Evolutionary conservation across 1,284 basidiomycete genomes (phyloP), one percentile per base, ranked within the genome.

Genomic region (Dichomitus squalens): DNA sequence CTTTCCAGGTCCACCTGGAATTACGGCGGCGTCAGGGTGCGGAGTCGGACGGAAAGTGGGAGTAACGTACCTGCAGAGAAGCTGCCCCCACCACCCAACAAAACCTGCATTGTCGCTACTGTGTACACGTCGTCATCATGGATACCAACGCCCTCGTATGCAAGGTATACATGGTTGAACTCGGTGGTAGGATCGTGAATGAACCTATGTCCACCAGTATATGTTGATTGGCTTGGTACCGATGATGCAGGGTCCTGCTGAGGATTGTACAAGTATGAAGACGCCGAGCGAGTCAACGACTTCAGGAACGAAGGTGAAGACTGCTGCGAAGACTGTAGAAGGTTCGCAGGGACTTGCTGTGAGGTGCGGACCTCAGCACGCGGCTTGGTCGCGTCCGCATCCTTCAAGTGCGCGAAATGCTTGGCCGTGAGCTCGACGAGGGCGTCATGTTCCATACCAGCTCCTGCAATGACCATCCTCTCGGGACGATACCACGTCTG

Each of bases 91-190:
- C 96, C 96, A 34, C 96, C 96, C 11, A 99, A 86, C 33, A 98
- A 83, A 41, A 96, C 91, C 73, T 99, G 96, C 75, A 99, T 90
- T 0, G 93, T 95, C 25, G 97, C 96, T 12, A 98, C 83, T 5
- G 94, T 85, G 72, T 96, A 99, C 49, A 99, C 92, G 75, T 98
- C 96, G 21, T 92, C 87, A 66, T 98, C 94, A 71, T 93, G 88
- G 47, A 98, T 95, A 8, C 93, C 92, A 8, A 95, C 82, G 33
- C 95, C 95, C 73, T 98, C 96, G 68, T 91, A 99, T 0, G 86
- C 95, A 49, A 98, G 80, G 72, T 98, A 97, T 47, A 98, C 80
- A 73, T 98, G 96, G 62, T 95, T 90, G 72, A 98, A 94, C 68
- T 98, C 92, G 56, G 87, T 79, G 0, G 85, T 78, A 0, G 82